Base-by-base conservation (phyloP, 805 yeast genomes). In the Metschnikowia corniflorae region DNA sequence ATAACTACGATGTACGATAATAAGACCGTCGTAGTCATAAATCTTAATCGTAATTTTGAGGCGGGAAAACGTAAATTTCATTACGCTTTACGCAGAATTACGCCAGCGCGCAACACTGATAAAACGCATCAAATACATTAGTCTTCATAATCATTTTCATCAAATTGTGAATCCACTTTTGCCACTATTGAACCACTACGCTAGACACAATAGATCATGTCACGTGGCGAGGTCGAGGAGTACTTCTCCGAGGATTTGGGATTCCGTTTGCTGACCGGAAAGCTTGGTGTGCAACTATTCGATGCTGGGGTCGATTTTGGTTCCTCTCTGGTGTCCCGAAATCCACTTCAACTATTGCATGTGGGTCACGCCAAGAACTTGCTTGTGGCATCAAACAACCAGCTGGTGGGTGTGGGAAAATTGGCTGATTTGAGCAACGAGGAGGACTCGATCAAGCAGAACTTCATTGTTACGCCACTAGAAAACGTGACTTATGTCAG, bases 191-290 rank as follows among this genome's bases (percentile, higher is more conserved):
- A n/a, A n/a, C n/a, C n/a, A n/a, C n/a, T n/a, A n/a, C n/a, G n/a
- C n/a, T n/a, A n/a, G n/a, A n/a, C n/a, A n/a, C n/a, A n/a, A 20
- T 7, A 20, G 8, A 21, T 3, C 26, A 37, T 37, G 42, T 13
- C 33, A 22, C 30, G 35, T 18, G 32, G 25, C 16, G 50, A 46
- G 21, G 33, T 46, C 6, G 45, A 41, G 18, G 52, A 48, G 34
- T 21, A 29, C 6, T 31, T 50, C 5, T 61, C 71, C 4, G 71
- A 68, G 40, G 71, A 68, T 44, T 60, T 68, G 40, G 77, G 77
- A 5, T 73, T 71, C 57, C 69, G 65, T 22, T 47, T 71, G 14
- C 68, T 65, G n/a, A 41, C 60, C 6, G 42, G 44, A 9, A 63
- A 54, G 33, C 49, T 57, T 12, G 75, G 71, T 2, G 29, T 44